Conservation (phyloP, 1,139 yeast species). For the Yamadazyma dushanensis region DNA sequence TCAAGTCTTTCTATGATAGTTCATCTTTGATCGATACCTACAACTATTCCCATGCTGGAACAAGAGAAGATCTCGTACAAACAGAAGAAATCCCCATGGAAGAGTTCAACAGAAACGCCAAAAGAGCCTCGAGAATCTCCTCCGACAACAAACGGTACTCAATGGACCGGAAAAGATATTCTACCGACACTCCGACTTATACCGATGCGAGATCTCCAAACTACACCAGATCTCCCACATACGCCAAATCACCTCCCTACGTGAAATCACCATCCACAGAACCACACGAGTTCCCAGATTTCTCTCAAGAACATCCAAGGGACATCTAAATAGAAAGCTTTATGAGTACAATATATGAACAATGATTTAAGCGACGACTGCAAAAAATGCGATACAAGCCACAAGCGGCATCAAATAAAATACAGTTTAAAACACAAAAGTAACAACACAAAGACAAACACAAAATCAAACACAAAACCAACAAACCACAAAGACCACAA, state of each 20-base stretch:
- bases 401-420: too few species aligned
- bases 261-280: too few species aligned
- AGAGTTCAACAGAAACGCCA: constrained; percentile 33
- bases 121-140: constrained; percentile 25
- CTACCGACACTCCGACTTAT: constrained; percentile 5
- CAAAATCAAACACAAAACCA: too few species aligned
- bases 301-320: too few species aligned
- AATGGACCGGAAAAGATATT: constrained; percentile 9
- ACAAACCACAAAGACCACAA: too few species aligned
- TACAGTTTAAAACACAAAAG: too few species aligned
- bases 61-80: constrained; percentile 22
- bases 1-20: constrained; percentile 28
- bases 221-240: constrained; percentile 2
- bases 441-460: too few species aligned
- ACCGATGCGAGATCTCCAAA: neutral
- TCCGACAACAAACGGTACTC: constrained; percentile 21
- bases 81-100: constrained; percentile 56
- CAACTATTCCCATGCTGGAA: constrained; percentile 17
- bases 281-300: too few species aligned
- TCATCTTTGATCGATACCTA: constrained; percentile 34
- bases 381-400: too few species aligned
- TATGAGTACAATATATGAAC: too few species aligned
- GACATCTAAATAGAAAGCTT: too few species aligned
- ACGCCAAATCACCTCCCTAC: neutral
- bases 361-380: too few species aligned